Conservation (phyloP, 2,329 filamentous ascomycete genomes). For the Furcasterigmium sp. region DNA sequence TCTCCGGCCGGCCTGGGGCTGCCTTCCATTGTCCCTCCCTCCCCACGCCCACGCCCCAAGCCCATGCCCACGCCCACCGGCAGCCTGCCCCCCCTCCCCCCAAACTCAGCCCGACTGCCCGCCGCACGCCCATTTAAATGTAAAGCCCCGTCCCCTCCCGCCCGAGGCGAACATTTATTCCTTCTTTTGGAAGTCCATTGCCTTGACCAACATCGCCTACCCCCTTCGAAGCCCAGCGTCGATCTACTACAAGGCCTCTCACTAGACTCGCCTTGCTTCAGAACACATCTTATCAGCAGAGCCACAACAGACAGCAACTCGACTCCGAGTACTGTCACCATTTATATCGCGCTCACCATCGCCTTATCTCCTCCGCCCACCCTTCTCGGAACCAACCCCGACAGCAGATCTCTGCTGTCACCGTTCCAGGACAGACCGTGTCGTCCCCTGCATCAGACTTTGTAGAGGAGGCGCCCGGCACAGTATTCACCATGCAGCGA, state of each 20-base stretch:
- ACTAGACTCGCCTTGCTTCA: too few species aligned
- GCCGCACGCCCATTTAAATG: conserved; percentile 10
- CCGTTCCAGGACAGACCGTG: background rate
- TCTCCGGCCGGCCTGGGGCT: background rate
- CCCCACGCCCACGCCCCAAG: background rate
- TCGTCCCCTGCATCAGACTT: background rate
- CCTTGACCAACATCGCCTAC: conserved; percentile 1
- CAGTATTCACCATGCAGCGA: conserved; percentile 58
- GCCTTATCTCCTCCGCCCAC: background rate
- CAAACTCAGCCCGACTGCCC: conserved; percentile 2
- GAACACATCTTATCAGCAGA: background rate
- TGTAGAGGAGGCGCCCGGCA: background rate
- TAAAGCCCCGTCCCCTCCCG: conserved; percentile 10
- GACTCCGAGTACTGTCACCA: background rate
- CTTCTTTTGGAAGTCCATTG: conserved; percentile 10
- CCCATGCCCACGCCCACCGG: background rate
- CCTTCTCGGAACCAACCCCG: background rate
- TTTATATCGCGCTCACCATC: background rate
- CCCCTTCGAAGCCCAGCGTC: background rate
- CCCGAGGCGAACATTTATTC: conserved; percentile 4
- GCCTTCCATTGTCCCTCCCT: background rate
- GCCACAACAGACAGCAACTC: background rate
- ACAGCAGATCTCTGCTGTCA: too few species aligned
- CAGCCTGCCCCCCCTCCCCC: background rate
- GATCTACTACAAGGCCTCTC: too few species aligned